These are phyloP conservation scores for Nigrospora osmanthi DNA, from an alignment of 2,329 filamentous ascomycete species.

Conservation along the genomic window DNA sequence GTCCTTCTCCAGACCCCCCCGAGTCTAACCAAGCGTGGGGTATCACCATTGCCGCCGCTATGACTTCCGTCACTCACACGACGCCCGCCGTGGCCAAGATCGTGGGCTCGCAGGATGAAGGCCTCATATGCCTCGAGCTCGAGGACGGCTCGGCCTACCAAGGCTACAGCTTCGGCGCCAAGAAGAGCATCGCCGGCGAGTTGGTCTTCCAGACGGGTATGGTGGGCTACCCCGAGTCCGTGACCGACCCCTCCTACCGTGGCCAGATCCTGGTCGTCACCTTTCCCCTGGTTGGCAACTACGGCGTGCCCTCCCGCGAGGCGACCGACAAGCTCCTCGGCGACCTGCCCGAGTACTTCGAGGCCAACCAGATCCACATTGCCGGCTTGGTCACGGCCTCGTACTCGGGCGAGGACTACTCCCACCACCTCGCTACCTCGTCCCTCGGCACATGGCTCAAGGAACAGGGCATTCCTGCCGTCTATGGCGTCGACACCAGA, in stretches of 20 bases:
- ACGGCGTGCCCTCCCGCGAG: conserved; percentile 87
- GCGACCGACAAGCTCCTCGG: conserved; percentile 76
- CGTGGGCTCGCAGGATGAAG: conserved; percentile 43
- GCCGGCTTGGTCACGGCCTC: conserved; percentile 85
- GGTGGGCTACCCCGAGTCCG: conserved; percentile 96
- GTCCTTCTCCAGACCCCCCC: too few species aligned
- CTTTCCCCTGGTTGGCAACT: conserved; percentile 95
- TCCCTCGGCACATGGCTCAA: conserved; percentile 94
- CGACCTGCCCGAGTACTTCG: conserved; percentile 86
- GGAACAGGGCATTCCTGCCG: conserved; percentile 87
- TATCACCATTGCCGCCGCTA: too few species aligned
- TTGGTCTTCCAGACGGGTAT: conserved; percentile 99
- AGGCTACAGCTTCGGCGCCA: conserved; percentile 92
- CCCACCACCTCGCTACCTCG: conserved; percentile 84
- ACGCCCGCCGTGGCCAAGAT: conserved; percentile 54
- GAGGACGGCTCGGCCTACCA: conserved; percentile 87
- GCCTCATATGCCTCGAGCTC: conserved; percentile 80
- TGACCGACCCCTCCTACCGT: conserved; percentile 81
- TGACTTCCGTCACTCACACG: too few species aligned
- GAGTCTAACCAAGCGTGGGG: too few species aligned
- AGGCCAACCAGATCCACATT: conserved; percentile 87
- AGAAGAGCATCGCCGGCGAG: conserved; percentile 92
- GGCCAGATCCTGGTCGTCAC: conserved; percentile 98
- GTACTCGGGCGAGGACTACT: conserved; percentile 92
- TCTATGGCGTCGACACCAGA: conserved; percentile 91